Conservation (phyloP, 495 filamentous ascomycete species). For the Trichoderma gamsii region DNA sequence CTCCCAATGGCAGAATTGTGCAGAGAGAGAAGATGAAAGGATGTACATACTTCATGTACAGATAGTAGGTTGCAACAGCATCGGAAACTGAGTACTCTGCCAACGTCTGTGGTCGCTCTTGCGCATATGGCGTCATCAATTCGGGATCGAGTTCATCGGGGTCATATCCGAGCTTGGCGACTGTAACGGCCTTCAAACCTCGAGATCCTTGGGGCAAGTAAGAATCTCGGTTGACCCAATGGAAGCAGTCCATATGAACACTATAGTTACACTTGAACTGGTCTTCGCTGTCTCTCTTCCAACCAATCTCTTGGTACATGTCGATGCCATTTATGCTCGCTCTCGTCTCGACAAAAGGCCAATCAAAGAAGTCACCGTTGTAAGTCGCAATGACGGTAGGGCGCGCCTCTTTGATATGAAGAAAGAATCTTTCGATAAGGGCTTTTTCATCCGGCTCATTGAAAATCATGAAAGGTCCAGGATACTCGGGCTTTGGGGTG, state of each 20-base stretch:
- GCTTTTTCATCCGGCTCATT: constrained; percentile 93
- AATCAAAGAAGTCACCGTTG: constrained; percentile 99
- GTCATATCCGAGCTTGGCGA: constrained; percentile 96
- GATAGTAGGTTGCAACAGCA: constrained; percentile 96
- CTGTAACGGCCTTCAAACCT: constrained; percentile 95
- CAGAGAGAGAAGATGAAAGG: constrained; percentile 98
- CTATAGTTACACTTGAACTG: constrained; percentile 93
- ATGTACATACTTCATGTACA: constrained; percentile 99
- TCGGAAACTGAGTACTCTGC: constrained; percentile 99
- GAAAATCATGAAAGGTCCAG: constrained; percentile 91
- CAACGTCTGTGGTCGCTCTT: constrained; percentile 83
- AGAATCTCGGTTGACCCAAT: constrained; percentile 98
- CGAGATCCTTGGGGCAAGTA: constrained; percentile 96
- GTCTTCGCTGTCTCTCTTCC: constrained; percentile 89
- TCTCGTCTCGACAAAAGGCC: constrained; percentile 94
- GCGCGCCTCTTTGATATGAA: constrained; percentile 88
- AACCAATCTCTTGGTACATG: constrained; percentile 98
- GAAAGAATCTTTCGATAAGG: constrained; percentile 85
- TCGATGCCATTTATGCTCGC: constrained; percentile 94
- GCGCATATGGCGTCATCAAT: constrained; percentile 92
- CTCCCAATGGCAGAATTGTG: constrained; percentile 88
- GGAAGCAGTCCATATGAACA: constrained; percentile 98
- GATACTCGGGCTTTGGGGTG: constrained; percentile 93
- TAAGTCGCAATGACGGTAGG: constrained; percentile 98
- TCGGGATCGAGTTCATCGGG: constrained; percentile 97